phyloP scores from a whole-genome alignment of 805 yeast species.

The Brettanomyces custersianus region DNA sequence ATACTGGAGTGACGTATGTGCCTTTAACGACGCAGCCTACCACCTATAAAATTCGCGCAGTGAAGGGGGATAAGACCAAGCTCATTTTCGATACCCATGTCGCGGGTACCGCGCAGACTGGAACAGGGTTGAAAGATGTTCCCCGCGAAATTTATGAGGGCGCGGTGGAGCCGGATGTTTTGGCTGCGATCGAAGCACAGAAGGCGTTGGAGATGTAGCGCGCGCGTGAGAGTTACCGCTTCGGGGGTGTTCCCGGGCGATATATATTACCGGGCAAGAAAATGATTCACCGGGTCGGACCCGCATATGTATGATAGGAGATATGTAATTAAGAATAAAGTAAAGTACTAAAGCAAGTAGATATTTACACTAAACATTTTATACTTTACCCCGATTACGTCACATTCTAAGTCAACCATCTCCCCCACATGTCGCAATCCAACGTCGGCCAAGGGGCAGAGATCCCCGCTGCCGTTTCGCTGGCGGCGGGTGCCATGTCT shows the following conservation, averaged over 20 bases:
- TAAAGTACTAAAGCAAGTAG: too few species aligned
- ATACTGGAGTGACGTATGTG: conserved; percentile 72
- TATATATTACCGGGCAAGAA: too few species aligned
- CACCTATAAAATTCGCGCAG: conserved; percentile 23
- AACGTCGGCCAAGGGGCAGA: conserved; percentile 34
- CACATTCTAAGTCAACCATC: too few species aligned
- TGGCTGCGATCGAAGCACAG: conserved; percentile 54
- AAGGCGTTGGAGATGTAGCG: conserved; percentile 39
- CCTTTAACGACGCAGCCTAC: conserved; percentile 75
- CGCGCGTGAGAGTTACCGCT: too few species aligned
- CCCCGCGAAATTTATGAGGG: conserved; percentile 51
- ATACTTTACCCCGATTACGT: too few species aligned
- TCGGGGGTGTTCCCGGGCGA: too few species aligned
- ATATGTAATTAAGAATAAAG: too few species aligned
- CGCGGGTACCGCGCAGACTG: conserved; percentile 27
- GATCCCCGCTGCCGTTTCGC: conserved; percentile 43
- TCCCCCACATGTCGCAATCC: conserved; percentile 11
- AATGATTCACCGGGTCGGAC: too few species aligned
- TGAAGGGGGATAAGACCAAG: conserved; percentile 18
- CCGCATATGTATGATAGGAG: too few species aligned
- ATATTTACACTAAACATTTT: background rate
- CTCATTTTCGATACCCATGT: conserved; percentile 40
- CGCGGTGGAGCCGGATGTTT: conserved; percentile 46
- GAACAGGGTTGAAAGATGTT: conserved; percentile 60
- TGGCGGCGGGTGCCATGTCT: conserved; percentile 63